phyloP scores from a whole-genome alignment of 805 yeast species.

The Wilhelminamyces savonicus region DNA sequence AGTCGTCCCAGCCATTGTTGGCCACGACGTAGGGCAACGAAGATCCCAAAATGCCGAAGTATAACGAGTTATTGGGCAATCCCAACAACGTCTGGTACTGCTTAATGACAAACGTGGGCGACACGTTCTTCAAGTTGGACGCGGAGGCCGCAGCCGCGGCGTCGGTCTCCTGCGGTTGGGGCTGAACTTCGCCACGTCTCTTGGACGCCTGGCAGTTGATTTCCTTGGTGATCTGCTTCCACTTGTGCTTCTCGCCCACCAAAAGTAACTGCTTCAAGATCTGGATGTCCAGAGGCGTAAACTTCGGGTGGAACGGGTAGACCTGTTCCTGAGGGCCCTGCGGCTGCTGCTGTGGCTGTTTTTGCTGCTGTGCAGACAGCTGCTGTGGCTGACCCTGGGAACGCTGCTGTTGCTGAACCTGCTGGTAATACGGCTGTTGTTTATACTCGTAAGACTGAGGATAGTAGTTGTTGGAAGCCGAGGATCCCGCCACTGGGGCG shows the following conservation, averaged over 20 bases:
- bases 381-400: constrained; percentile 4
- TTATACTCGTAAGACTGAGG: not conserved
- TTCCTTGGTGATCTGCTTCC: constrained; percentile 49
- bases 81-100: constrained; percentile 52
- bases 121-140: constrained; percentile 28
- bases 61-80: constrained; percentile 41
- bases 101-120: constrained; percentile 49
- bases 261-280: constrained; percentile 42
- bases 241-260: constrained; percentile 50
- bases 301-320: constrained; percentile 7
- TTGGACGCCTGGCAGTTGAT: constrained; percentile 8
- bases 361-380: constrained; percentile 9
- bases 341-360: constrained; percentile 4
- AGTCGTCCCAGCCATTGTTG: constrained; percentile 39
- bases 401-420: constrained; percentile 2
- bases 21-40: constrained; percentile 47
- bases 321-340: constrained; percentile 8
- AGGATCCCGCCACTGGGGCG: too few species aligned
- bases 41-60: constrained; percentile 41
- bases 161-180: constrained; percentile 1
- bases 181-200: not conserved
- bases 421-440: constrained; percentile 3
- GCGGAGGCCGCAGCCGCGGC: constrained; percentile 1
- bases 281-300: constrained; percentile 40
- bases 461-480: too few species aligned